Base-by-base conservation (phyloP, 805 yeast species). In the Blastobotrys peoriensis region DNA sequence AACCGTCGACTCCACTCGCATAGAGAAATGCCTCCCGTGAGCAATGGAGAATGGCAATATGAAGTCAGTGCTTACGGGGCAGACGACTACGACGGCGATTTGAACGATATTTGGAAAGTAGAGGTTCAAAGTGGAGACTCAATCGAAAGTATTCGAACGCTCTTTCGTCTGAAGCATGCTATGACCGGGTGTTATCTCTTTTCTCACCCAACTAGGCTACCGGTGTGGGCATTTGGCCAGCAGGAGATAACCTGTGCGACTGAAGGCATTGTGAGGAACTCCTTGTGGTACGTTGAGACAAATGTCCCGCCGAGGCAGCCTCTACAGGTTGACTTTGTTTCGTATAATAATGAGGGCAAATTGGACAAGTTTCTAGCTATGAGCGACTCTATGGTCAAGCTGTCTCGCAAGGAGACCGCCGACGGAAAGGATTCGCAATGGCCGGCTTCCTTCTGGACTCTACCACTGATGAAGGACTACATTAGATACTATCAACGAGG, bases 201-300 rank as follows among this genome's bases (percentile, higher is more conserved):
- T 49, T 73, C 82, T 6, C 91, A 84, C 54, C 75, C 74, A 27
- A 69, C 69, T 3, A 71, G 67, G 51, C 64, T 86, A 34, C 91
- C 91, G 6, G 66, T 65, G 2, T 81, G 87, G 86, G 94, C 81
- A 1, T 70, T 69, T 50, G 64, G 67, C 28, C 91, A 83, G 54
- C 79, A 78, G 58, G 95, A 86, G 66, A 86, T 86, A 3, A 63
- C 83, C 21, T 86, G 96, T 62, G 70, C 83, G 33, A 76, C 76
- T 25, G 74, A 73, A 13, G 86, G 94, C 5, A 73, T 73, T 3
- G 59, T 67, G 27, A 70, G 73, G 10, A 73, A 78, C 51, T 68
- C 87, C 0, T 61, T 75, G 37, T 85, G 88, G 79, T 74, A 66
- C 51, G 66, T 84, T 43, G 93, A 84, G 52, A 63, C 62, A 45